Percentiles rank a stretch among this genome's conserved stretches.
phyloP scores from a whole-genome alignment of 164 flowering plant genomes.

The Nelumbo lutea region DNA sequence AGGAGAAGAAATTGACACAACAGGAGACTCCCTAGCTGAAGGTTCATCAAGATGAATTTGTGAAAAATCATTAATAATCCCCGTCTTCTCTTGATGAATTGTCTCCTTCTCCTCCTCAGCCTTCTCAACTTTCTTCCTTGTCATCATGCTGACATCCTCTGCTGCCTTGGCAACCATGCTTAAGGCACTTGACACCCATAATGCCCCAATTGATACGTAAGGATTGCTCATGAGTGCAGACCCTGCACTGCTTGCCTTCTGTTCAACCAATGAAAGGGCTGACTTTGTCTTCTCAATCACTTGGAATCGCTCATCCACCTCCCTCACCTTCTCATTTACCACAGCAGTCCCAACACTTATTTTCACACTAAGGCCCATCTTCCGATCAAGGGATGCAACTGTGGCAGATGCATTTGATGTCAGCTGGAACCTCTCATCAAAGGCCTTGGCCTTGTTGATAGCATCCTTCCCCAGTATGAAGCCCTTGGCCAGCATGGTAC shows the following conservation, averaged over 20 bases:
- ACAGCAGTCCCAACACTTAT: slow-evolving; percentile 51
- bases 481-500: slow-evolving; percentile 82
- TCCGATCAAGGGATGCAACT: slow-evolving; percentile 54
- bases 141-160: slow-evolving; percentile 54
- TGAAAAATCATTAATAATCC: slow-evolving; percentile 32
- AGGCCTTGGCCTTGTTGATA: slow-evolving; percentile 56
- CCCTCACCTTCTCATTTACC: slow-evolving; percentile 61
- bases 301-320: slow-evolving; percentile 57
- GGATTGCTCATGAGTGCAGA: slow-evolving; percentile 60
- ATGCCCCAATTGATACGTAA: slow-evolving; percentile 60
- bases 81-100: slow-evolving; percentile 36
- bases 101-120: slow-evolving; percentile 66
- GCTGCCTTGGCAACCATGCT: slow-evolving; percentile 62
- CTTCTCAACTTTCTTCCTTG: slow-evolving; percentile 63
- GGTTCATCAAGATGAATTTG: slow-evolving; percentile 39
- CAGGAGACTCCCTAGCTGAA: slow-evolving; percentile 23
- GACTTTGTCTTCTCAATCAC: slow-evolving; percentile 63
- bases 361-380: slow-evolving; percentile 63
- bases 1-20: slow-evolving; percentile 28
- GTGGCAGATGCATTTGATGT: slow-evolving; percentile 64
- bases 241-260: slow-evolving; percentile 61
- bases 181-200: slow-evolving; percentile 64
- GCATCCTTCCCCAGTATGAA: slow-evolving; percentile 81
- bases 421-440: slow-evolving; percentile 60
- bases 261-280: slow-evolving; percentile 59